Conservation (phyloP, 108 stramenopile species). For the Nitzschia sp. region DNA sequence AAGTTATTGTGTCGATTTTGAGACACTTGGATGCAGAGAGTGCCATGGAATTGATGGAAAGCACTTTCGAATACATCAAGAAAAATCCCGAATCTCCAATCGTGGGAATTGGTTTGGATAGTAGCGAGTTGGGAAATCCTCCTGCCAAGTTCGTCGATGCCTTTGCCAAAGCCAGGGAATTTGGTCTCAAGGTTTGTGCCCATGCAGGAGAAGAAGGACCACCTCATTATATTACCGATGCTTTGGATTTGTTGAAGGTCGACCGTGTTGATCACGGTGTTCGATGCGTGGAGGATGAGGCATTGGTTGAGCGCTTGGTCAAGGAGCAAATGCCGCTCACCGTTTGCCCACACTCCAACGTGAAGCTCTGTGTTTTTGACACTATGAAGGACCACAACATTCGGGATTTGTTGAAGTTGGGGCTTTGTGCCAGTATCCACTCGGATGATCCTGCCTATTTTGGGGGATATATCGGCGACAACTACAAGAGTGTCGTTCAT, state of each 20-base stretch:
- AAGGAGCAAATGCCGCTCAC: slow-evolving; percentile 36
- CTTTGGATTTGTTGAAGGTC: slow-evolving; percentile 35
- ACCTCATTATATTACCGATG: slow-evolving; percentile 28
- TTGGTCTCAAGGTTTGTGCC: slow-evolving; percentile 27
- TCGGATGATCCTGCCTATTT: slow-evolving; percentile 51
- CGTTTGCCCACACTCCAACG: slow-evolving; percentile 47
- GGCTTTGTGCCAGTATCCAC: slow-evolving; percentile 39
- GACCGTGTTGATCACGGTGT: slow-evolving; percentile 50
- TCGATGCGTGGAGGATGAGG: slow-evolving; percentile 33
- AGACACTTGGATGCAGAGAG: slow-evolving; percentile 30
- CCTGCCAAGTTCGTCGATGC: slow-evolving; percentile 33
- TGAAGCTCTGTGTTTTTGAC: slow-evolving; percentile 40
- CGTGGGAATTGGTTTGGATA: slow-evolving; percentile 39
- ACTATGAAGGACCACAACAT: slow-evolving; percentile 40
- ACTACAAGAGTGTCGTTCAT: slow-evolving; percentile 24
- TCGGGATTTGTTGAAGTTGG: slow-evolving; percentile 22
- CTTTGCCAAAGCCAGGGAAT: slow-evolving; percentile 25
- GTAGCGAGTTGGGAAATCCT: slow-evolving; percentile 33
- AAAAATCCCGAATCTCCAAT: slow-evolving; percentile 23
- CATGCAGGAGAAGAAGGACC: slow-evolving; percentile 57
- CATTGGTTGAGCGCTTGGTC: slow-evolving; percentile 27
- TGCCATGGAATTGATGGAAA: slow-evolving; percentile 28
- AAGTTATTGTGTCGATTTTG: slow-evolving; percentile 41
- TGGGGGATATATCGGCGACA: slow-evolving; percentile 47
- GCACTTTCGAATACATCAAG: slow-evolving; percentile 26